Evolutionary conservation across 2,329 filamentous ascomycete genomes (phyloP), one percentile per base, ranked within the genome.

Genomic region (Pseudogymnoascus sp.): DNA sequence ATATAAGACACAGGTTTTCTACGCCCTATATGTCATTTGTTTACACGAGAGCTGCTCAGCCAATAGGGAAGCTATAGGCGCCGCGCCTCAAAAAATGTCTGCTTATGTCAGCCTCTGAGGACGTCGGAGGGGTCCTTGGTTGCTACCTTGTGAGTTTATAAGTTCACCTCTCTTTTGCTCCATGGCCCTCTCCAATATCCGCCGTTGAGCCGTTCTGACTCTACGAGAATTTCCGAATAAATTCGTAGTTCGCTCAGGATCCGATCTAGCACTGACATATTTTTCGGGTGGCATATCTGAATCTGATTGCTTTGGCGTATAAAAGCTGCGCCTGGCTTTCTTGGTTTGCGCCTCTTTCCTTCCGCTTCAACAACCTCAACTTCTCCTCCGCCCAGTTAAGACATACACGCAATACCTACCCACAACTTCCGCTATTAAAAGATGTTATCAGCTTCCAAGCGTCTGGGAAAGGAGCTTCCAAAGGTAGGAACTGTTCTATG

Each of bases 381-480:
- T 18, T 34, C 29, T 18, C 29, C 29, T 18, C n/a, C 29, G 16
- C 16, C 11, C 29, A 57, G n/a, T 36, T 36, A 36, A 57, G 16
- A 57, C 34, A 34, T 34, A 34, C n/a, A 21, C 51, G n/a, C 51
- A 34, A 57, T 34, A 34, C 23, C 26, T 34, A 34, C 23, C 26
- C 51, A 57, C 51, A 34, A 34, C 51, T 18, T 34, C 51, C 16
- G 23, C 23, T 16, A 11, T 54, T 26, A 34, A 29, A 61, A 61
- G 23, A 61, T 61, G 76, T 70, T 74, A 66, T 77, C 79, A 67
- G 81, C 83, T 62, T 76, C 79, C 16, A 86, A 86, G 73, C 78
- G 85, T 40, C 73, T 87, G 66, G 76, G 77, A 51, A 87, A 87
- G 72, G 85, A 87, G 76, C 75, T 86, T 34, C 71, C 72, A 42